phyloP scores from a whole-genome alignment of 2,329 filamentous ascomycete species.

The Cucurbitaria berberidis region DNA sequence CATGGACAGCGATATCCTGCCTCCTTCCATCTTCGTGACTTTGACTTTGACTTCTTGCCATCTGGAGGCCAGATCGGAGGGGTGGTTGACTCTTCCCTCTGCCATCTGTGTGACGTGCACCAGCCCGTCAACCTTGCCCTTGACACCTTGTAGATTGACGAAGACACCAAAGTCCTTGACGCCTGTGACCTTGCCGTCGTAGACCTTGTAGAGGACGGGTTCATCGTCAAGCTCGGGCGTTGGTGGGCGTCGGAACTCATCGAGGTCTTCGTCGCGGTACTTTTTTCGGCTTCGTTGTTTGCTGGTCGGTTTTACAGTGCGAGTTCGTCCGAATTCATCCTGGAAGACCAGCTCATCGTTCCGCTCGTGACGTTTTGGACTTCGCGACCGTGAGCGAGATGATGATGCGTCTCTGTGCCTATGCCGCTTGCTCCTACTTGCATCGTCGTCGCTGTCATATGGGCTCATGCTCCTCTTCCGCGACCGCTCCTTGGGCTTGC shows the following conservation, averaged over 20 bases:
- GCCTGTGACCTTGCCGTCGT: conserved; percentile 86
- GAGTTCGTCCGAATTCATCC: conserved; percentile 64
- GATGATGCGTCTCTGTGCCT: conserved; percentile 57
- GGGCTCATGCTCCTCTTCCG: conserved; percentile 68
- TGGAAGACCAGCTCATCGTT: conserved; percentile 62
- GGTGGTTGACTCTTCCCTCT: conserved; percentile 87
- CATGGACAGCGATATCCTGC: conserved; percentile 88
- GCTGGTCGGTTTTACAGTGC: conserved; percentile 50
- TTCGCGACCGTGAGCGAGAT: conserved; percentile 61
- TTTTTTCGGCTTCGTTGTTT: conserved; percentile 49
- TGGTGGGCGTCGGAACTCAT: conserved; percentile 69
- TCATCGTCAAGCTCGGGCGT: conserved; percentile 79
- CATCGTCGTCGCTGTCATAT: conserved; percentile 53
- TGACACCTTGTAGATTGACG: conserved; percentile 86
- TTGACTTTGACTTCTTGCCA: conserved; percentile 92
- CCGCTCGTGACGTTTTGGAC: conserved; percentile 52
- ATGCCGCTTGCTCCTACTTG: conserved; percentile 51
- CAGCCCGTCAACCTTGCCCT: conserved; percentile 87
- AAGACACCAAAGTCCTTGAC: conserved; percentile 97
- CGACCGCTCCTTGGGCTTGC: conserved; percentile 54
- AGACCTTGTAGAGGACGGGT: conserved; percentile 84
- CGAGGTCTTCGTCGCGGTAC: conserved; percentile 54
- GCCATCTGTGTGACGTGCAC: conserved; percentile 92
- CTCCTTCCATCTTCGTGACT: conserved; percentile 82
- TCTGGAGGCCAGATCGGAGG: conserved; percentile 80